These are phyloP conservation scores for Otatea glauca DNA, from an alignment of 176 grass and related monocot species.

Conservation along the genomic window DNA sequence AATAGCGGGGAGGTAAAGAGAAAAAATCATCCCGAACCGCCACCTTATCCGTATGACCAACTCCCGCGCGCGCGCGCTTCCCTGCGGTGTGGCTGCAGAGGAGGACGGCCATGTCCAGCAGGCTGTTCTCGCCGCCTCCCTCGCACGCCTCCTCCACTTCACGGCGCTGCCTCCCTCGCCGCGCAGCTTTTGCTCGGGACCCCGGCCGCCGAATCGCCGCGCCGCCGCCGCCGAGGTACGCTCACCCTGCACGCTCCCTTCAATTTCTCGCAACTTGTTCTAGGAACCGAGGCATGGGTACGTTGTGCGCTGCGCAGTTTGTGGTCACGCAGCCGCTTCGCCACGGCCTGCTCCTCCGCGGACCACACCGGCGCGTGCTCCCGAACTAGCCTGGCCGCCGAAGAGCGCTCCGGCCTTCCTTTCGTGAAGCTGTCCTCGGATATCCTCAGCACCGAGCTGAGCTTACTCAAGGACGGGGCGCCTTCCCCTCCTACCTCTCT, in stretches of 20 bases:
- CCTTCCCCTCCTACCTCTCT: not conserved
- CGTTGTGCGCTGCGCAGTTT: not conserved
- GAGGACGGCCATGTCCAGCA: not conserved
- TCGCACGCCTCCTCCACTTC: not conserved
- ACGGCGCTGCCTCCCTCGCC: not conserved
- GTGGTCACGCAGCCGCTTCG: not conserved
- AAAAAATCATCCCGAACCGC: too few relatives aligned
- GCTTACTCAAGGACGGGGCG: not conserved
- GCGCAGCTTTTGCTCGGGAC: not conserved
- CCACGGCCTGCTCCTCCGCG: slow-evolving; percentile 1
- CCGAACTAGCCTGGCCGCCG: not conserved
- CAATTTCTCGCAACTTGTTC: too few relatives aligned
- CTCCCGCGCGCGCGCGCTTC: too few relatives aligned
- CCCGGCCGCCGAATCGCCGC: too few relatives aligned
- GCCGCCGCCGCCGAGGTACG: not conserved
- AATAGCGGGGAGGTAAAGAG: too few relatives aligned
- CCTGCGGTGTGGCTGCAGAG: too few relatives aligned
- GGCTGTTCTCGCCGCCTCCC: not conserved
- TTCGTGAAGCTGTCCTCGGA: slow-evolving; percentile 42
- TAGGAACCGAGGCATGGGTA: too few relatives aligned
- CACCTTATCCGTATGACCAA: not conserved
- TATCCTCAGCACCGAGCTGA: slow-evolving; percentile 31
- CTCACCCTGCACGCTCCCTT: too few relatives aligned
- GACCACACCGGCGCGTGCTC: not conserved
- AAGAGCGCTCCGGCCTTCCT: not conserved